Base-by-base conservation (phyloP, 169 alveolate species). In the Eimeria maxima region DNA sequence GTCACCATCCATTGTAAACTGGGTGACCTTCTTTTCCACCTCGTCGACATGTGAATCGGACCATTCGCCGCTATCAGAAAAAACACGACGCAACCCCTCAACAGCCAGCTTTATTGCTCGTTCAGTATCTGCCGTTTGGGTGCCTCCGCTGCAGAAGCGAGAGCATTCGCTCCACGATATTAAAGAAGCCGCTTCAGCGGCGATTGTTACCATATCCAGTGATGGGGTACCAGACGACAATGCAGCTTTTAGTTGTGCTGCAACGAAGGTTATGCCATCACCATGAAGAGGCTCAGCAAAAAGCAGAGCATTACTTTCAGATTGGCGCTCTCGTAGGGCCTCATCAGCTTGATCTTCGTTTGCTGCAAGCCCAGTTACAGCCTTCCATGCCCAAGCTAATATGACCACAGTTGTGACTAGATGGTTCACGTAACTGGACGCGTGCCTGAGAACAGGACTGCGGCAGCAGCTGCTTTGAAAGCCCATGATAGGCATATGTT, bases 151-250 rank as follows among this genome's bases (percentile, higher is more conserved):
- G 81, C 94, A 87, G 29, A 87, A 47, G 45, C 83, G 78, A 87
- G 94, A 87, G 38, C 94, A 87, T 60, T 63, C 94, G 55, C 94
- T 50, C 94, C 94, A 87, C 14, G 94, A 87, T 1, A 87, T 22
- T 65, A 38, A 16, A 11, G 47, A 11, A 14, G 94, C 80, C 63
- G 94, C 94, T 83, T 60, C 83, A n/a, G 67, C 94, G 24, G 94
- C 94, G 65, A 87, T 53, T 60, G 60, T 22, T 22, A 65, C 67
- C 45, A 60, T 44, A 38, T 87, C 47, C 67, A 83, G 63, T 22
- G 27, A 24, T 27, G 81, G 63, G 13, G 83, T 87, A 11, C 84
- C 94, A 6, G 69, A 45, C 18, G 53, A 47, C 60, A 87, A 42
- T 10, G 80, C 94, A 33, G 80, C 94, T 14, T 87, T 18, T 13